Base-by-base conservation (phyloP, 163 green algal genomes). In the Scenedesmus sp. region DNA sequence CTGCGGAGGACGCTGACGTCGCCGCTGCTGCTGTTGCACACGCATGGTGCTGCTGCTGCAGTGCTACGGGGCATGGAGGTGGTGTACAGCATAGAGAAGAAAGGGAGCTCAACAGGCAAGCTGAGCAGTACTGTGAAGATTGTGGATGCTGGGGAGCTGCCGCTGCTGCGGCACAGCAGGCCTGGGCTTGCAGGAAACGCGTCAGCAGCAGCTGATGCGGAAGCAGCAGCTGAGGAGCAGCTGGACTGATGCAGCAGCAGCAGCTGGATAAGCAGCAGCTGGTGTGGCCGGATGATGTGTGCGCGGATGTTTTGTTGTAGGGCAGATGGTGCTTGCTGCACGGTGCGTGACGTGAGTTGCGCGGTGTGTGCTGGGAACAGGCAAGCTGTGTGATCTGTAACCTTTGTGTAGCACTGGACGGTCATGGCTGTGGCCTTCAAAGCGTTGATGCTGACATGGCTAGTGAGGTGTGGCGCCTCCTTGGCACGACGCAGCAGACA, bases 1-100 rank as follows among this genome's bases (percentile, higher is more conserved):
- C 5, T 10, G 52, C 55, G 54, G 34, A 46, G 18, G 8, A 46
- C 34, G 57, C 56, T 56, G 46, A 34, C 55, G 46, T 73, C 18
- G 20, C 73, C 77, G 86, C 20, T 70, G 70, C 70, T 67, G 66
- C 46, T 67, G 64, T 20, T 54, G 67, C 66, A 54, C 52, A 4
- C 12, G 46, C 46, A 10, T 34, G 79, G 6, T 62, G 56, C 67
- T n/a, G 66, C 34, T 73, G 86, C 73, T 86, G 87, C 87, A 86
- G 87, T 91, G 23, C 55, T 91, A 10, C 46, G 76, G 89, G 97
- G 97, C 54, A 97, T 99, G 96, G 87, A 94, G 0, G 94, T 98
- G 18, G 95, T 99, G 23, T 95, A 94, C 73, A 95, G 94, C 56
- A 97, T 99, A 76, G 97, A 99, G 91, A 88, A 94, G 34, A 86